phyloP scores from a whole-genome alignment of 805 yeast genomes.

The Candida suzukii region DNA sequence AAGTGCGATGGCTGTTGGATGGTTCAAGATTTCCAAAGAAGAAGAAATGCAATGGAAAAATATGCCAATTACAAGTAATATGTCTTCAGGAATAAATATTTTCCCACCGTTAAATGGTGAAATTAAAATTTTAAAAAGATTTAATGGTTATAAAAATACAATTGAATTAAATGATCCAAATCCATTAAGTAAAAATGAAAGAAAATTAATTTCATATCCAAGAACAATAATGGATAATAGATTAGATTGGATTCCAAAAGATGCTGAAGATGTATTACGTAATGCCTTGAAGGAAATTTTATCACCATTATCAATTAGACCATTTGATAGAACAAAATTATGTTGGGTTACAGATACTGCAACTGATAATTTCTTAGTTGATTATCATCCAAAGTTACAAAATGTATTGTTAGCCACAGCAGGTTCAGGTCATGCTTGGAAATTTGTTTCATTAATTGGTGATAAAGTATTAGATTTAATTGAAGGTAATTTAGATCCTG shows the following conservation, averaged over 20 bases:
- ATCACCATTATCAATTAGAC: constrained; percentile 15
- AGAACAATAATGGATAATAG: constrained; percentile 14
- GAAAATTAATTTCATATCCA: constrained; percentile 15
- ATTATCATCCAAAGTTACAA: constrained; percentile 14
- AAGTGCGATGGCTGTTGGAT: constrained; percentile 19
- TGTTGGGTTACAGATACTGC: constrained; percentile 22
- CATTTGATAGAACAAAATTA: constrained; percentile 18
- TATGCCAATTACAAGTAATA: constrained; percentile 20
- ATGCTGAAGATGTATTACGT: constrained; percentile 16
- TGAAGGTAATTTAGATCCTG: constrained; percentile 12
- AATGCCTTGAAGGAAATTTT: constrained; percentile 15
- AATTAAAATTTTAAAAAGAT: constrained; percentile 17
- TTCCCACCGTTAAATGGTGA: constrained; percentile 22
- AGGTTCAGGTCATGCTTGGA: constrained; percentile 23
- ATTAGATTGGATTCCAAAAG: constrained; percentile 19
- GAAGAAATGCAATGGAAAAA: constrained; percentile 16
- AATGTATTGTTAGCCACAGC: constrained; percentile 19
- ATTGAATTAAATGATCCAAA: constrained; percentile 10
- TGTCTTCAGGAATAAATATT: constrained; percentile 20
- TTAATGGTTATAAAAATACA: constrained; percentile 20
- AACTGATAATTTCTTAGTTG: constrained; percentile 17
- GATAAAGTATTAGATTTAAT: constrained; percentile 19
- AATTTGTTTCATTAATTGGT: constrained; percentile 19
- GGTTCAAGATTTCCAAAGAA: constrained; percentile 16
- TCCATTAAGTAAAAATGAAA: constrained; percentile 4